Base-by-base conservation (phyloP, 805 yeast genomes). In the Hyphopichia homilentoma region DNA sequence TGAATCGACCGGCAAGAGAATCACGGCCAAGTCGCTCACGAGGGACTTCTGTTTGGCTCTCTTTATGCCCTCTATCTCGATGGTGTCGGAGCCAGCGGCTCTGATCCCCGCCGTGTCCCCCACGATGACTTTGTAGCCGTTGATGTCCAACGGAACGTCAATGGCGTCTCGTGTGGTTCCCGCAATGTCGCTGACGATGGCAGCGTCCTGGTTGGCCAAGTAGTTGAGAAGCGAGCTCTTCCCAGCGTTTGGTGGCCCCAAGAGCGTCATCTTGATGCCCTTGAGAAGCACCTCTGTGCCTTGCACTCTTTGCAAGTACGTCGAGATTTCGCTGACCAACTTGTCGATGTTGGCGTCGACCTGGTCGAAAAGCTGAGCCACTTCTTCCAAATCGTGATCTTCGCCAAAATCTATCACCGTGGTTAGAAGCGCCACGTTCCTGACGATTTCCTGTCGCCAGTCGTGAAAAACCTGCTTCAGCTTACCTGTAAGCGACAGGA, bases 161-260 rank as follows among this genome's bases (percentile, higher is more conserved):
- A 93, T 73, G 0, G 85, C 63, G 50, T 93, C 98, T 47, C 98
- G 69, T 0, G 98, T 93, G 0, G 98, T 93, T 0, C 98, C 98
- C 2, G 95, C 95, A 4, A 84, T 75, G 23, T 79, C 79, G 51
- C 96, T 86, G 1, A 93, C 97, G 23, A 93, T 87, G 0, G 96
- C 94, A 12, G 87, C 83, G 15, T 88, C 94, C 15, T 83, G 75
- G 37, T 79, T 71, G 0, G 89, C 86, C 6, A 93, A 55, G n/a
- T 61, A 50, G 48, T 93, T 93, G 32, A 93, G 57, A 7, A 93
- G 59, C 1, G 96, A 85, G 3, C 96, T 88, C 52, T 93, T 93
- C 0, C 98, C 98, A 1, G 96, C 96, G 56, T 93, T 93, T 1
- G 98, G 96, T 5, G 95, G 93, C 0, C 98, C 98, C 9, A 89